Evolutionary conservation across 2,329 filamentous ascomycete genomes (phyloP), one percentile per base, ranked within the genome.

Genomic region (Lanzia echinophila): DNA sequence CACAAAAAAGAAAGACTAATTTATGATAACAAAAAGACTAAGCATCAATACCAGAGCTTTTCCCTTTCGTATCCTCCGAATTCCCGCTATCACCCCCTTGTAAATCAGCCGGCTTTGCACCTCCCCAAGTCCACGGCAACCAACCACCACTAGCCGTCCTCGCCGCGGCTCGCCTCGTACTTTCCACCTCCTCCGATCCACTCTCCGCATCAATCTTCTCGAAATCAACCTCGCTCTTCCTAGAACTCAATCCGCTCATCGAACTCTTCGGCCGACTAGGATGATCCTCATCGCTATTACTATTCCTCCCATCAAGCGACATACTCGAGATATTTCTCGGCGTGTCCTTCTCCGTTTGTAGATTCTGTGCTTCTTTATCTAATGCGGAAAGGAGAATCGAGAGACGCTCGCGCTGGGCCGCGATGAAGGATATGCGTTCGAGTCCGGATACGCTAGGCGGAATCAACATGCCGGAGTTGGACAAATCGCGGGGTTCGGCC

Each of bases 221-320:
- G 66, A 96, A 96, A 63, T 95, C 92, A 19, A 81, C 82, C 67
- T 96, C 90, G 68, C 88, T 95, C 59, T 84, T 83, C 66, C 88
- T 92, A 73, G 92, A 92, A 63, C 82, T 86, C 63, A 95, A 72
- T 3, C 75, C 82, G 57, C 77, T 79, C 63, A 70, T 51, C 5
- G 61, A 55, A 36, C 62, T 65, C 53, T 51, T 63, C 47, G 60
- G 61, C 47, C 58, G 56, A 45, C 59, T 61, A 50, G 59, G 56
- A 24, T 64, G 62, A 15, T 65, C 61, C n/a, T n/a, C 63, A 11
- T 65, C 61, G 31, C 65, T 64, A 48, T 69, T 43, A 54, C 65
- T 31, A 62, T 65, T 38, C 50, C 61, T 67, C 1, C 63, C 68
- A 47, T 67, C 65, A 19, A 67, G 60, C 7, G 58, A 54, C 42